A percentile compares a stretch with the other conserved stretches of the same genome.
Conservation (phyloP, 441 rosid species). For the Adansonia grandidieri region DNA sequence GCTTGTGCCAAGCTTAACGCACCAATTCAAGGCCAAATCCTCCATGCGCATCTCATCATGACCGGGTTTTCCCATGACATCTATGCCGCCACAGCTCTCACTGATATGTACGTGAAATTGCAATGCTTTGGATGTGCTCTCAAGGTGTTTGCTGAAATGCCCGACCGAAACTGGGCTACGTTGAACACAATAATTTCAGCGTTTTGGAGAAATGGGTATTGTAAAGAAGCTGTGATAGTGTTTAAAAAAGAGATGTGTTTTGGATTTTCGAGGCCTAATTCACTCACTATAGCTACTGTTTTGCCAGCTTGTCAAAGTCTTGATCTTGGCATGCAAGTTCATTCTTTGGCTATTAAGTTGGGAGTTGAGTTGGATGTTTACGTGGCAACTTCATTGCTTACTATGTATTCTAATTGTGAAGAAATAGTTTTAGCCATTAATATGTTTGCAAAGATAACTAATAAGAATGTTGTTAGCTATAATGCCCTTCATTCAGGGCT, state of each 20-base stretch:
- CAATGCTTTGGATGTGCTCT: slow-evolving; percentile 33
- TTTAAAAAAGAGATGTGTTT: slow-evolving; percentile 39
- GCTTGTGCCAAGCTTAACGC: slow-evolving; percentile 49
- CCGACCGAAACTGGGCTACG: slow-evolving; percentile 39
- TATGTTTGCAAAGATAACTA: slow-evolving; percentile 51
- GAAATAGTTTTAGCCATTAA: slow-evolving; percentile 47
- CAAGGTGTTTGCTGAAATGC: slow-evolving; percentile 55
- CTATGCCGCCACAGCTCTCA: slow-evolving; percentile 44
- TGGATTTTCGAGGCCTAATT: slow-evolving; percentile 42
- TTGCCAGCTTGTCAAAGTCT: slow-evolving; percentile 49
- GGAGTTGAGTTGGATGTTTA: slow-evolving; percentile 60
- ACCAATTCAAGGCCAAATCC: slow-evolving; percentile 40
- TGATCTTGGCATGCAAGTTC: slow-evolving; percentile 49
- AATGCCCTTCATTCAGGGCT: slow-evolving; percentile 62
- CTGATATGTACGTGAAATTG: slow-evolving; percentile 50
- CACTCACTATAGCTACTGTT: slow-evolving; percentile 54
- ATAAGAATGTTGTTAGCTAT: slow-evolving; percentile 58
- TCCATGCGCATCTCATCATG: slow-evolving; percentile 46
- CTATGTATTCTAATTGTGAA: slow-evolving; percentile 49
- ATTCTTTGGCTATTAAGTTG: slow-evolving; percentile 57
- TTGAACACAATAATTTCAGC: slow-evolving; percentile 50
- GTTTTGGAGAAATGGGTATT: slow-evolving; percentile 42
- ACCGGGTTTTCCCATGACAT: slow-evolving; percentile 44
- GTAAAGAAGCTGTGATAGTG: slow-evolving; percentile 42
- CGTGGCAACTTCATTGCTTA: slow-evolving; percentile 65